Evolutionary conservation across 2,329 filamentous ascomycete species (phyloP).

Genomic region (Capronia epimyces): DNA sequence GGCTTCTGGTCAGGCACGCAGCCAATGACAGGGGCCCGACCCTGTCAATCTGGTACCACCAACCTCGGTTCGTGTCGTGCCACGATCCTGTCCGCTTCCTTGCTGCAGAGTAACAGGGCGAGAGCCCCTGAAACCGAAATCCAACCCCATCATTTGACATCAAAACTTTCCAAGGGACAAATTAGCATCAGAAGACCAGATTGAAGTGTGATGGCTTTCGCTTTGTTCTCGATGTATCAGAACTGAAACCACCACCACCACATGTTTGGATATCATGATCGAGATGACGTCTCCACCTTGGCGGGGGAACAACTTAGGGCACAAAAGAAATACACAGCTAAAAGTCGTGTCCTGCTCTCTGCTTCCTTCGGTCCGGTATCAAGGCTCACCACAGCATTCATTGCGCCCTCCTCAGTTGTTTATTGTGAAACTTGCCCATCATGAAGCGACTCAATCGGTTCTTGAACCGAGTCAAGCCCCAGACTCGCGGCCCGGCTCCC

Average conservation of each 20-base stretch:
- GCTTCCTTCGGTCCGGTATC: neutral
- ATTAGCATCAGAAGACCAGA: constrained; percentile 14
- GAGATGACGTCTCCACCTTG: neutral
- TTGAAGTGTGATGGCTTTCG: constrained; percentile 9
- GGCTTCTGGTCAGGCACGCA: constrained; percentile 11
- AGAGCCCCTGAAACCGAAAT: constrained; percentile 4
- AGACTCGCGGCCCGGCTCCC: neutral
- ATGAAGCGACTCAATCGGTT: constrained; percentile 2
- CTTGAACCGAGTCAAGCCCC: neutral
- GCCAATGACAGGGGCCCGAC: constrained; percentile 5
- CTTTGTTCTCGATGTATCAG: constrained; percentile 5
- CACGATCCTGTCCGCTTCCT: constrained; percentile 5
- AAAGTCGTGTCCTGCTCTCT: too few species aligned
- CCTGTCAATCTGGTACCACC: constrained; percentile 7
- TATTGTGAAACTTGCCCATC: neutral
- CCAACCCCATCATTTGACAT: neutral
- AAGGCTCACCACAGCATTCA: neutral
- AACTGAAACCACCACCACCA: neutral
- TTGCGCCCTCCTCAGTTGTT: neutral
- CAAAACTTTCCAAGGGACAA: constrained; percentile 2
- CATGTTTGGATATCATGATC: neutral
- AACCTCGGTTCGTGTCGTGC: constrained; percentile 16
- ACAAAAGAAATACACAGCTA: too few species aligned
- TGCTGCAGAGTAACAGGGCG: neutral
- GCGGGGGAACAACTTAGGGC: neutral